Evolutionary conservation across 495 filamentous ascomycete species (phyloP).

Genomic region (Usnea hakonensis): DNA sequence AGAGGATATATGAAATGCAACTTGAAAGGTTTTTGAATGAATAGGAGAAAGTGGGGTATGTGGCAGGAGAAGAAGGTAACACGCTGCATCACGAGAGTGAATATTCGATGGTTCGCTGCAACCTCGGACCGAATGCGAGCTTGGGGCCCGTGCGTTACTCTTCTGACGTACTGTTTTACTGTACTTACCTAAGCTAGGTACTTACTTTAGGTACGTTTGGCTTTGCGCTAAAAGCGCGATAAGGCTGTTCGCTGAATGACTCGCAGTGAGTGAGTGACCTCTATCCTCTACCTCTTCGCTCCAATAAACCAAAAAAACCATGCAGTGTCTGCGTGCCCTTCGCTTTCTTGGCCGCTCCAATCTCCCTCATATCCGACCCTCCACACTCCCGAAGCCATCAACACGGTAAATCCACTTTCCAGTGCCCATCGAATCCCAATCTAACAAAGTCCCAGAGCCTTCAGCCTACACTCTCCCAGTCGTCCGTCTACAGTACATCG

Average conservation of each 20-base stretch:
- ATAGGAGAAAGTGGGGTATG: neutral
- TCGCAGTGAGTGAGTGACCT: no score
- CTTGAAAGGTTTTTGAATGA: neutral
- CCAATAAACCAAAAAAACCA: neutral
- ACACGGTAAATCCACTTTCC: neutral
- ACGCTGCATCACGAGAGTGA: neutral
- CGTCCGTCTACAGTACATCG: neutral
- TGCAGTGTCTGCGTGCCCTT: constrained; percentile 10
- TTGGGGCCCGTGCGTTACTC: no score
- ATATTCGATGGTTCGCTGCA: neutral
- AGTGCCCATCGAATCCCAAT: neutral
- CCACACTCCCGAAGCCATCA: neutral
- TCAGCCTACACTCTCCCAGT: constrained; percentile 11
- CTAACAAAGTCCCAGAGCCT: constrained; percentile 2
- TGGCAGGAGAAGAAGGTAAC: neutral
- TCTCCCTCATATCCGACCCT: neutral
- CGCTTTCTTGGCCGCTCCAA: constrained; percentile 3
- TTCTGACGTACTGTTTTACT: no score
- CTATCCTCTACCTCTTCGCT: neutral
- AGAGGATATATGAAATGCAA: neutral
- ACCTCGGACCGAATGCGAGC: neutral
- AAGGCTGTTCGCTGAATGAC: neutral
- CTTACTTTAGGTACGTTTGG: no score
- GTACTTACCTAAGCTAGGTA: no score
- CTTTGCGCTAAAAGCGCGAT: neutral